A percentile compares a stretch with the other conserved stretches of the same genome.
phyloP scores from a whole-genome alignment of 371 early-diverging fungal species.

The Mortierella sp. region DNA sequence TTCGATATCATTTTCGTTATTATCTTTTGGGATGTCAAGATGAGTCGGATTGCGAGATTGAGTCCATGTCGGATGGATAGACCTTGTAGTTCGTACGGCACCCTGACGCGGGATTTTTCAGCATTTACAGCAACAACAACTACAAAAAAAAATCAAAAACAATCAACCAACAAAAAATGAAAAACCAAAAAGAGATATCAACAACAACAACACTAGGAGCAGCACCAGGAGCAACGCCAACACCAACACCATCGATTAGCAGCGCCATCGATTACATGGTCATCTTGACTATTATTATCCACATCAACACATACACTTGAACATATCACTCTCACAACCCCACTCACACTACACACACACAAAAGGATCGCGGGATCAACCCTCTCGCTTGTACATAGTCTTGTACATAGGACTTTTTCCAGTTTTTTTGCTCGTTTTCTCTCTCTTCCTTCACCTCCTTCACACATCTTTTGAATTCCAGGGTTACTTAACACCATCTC shows the following conservation, averaged over 20 bases:
- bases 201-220: background rate
- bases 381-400: conserved; percentile 11
- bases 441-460: background rate
- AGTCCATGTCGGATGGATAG: conserved; percentile 4
- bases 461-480: background rate
- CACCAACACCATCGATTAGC: background rate
- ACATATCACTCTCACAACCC: background rate
- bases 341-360: background rate
- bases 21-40: background rate
- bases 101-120: background rate
- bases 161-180: background rate
- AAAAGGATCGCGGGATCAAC: background rate
- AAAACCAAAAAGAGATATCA: background rate
- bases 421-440: background rate
- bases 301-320: background rate
- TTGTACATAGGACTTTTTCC: conserved; percentile 1
- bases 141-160: background rate
- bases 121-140: background rate
- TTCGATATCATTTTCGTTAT: background rate
- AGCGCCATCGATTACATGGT: no score
- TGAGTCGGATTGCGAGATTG: background rate
- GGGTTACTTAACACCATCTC: background rate
- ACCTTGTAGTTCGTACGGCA: background rate
- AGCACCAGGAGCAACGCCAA: background rate
- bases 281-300: background rate